phyloP scores from a whole-genome alignment of 129 eudicot genomes.

The Glebionis coronaria region DNA sequence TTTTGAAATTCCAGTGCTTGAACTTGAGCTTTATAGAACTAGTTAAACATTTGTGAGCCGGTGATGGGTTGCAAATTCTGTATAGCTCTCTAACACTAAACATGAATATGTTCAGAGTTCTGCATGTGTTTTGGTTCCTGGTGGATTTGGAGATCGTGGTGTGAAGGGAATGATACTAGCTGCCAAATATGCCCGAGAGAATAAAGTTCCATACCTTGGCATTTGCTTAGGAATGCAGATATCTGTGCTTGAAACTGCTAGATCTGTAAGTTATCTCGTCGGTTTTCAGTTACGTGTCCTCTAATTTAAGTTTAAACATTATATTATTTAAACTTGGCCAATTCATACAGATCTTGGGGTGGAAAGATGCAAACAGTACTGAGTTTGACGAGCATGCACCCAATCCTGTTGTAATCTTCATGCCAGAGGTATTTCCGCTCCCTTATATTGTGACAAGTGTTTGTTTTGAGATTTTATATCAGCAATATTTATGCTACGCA shows the following conservation, averaged over 20 bases:
- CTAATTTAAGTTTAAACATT: background rate
- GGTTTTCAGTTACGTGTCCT: background rate
- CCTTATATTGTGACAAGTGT: slow-evolving; percentile 1
- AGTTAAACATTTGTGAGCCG: no score
- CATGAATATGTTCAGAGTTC: no score
- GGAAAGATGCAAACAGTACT: slow-evolving; percentile 76
- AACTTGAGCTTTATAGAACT: no score
- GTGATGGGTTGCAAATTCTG: no score
- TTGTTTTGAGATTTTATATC: slow-evolving; percentile 4
- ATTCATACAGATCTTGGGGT: slow-evolving; percentile 54
- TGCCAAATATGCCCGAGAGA: no score
- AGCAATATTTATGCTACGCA: background rate
- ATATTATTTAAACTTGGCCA: background rate
- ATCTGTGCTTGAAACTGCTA: slow-evolving; percentile 77
- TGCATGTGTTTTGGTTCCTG: no score
- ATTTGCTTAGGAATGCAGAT: no score
- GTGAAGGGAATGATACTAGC: no score
- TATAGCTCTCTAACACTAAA: no score
- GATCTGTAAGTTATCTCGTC: slow-evolving; percentile 48
- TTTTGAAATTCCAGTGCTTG: no score
- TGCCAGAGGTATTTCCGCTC: slow-evolving; percentile 81
- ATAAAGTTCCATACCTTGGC: no score
- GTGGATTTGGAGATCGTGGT: no score
- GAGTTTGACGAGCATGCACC: slow-evolving; percentile 74
- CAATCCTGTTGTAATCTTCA: slow-evolving; percentile 83